These are phyloP conservation scores for Claviceps paspali DNA, from an alignment of 2,329 filamentous ascomycete species.

Conservation along the genomic window DNA sequence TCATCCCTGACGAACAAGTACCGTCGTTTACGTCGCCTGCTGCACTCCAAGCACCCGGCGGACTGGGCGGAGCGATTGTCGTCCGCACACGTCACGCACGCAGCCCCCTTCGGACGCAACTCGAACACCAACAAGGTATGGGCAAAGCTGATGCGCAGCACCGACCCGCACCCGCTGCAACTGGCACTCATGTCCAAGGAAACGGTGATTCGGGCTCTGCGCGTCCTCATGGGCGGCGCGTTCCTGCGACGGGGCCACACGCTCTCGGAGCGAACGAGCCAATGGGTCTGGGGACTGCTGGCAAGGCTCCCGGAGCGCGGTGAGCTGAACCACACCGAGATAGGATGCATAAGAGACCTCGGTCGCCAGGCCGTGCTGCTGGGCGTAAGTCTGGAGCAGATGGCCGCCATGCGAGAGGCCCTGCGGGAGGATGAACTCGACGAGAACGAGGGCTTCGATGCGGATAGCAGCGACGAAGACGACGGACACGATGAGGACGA, in stretches of 20 bases:
- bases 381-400: conserved; percentile 37
- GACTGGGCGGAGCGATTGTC: conserved; percentile 37
- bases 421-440: conserved; percentile 25
- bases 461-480: conserved; percentile 22
- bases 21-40: conserved; percentile 40
- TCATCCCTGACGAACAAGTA: conserved; percentile 51
- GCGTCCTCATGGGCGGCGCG: conserved; percentile 48
- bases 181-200: conserved; percentile 50
- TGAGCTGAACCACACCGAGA: conserved; percentile 58
- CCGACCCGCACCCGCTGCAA: conserved; percentile 43
- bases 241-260: conserved; percentile 45
- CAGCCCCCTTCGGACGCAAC: conserved; percentile 35
- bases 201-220: conserved; percentile 50
- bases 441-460: conserved; percentile 30
- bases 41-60: conserved; percentile 41
- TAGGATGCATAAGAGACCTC: conserved; percentile 62
- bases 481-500: conserved; percentile 17
- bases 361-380: conserved; percentile 59
- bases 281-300: conserved; percentile 76
- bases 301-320: conserved; percentile 61
- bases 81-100: conserved; percentile 36
- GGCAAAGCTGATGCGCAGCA: conserved; percentile 33
- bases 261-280: conserved; percentile 51
- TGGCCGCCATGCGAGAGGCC: conserved; percentile 30
- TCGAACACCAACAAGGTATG: conserved; percentile 35